Base-by-base conservation (phyloP, 148 eudicot species). In the Arbutus unedo region DNA sequence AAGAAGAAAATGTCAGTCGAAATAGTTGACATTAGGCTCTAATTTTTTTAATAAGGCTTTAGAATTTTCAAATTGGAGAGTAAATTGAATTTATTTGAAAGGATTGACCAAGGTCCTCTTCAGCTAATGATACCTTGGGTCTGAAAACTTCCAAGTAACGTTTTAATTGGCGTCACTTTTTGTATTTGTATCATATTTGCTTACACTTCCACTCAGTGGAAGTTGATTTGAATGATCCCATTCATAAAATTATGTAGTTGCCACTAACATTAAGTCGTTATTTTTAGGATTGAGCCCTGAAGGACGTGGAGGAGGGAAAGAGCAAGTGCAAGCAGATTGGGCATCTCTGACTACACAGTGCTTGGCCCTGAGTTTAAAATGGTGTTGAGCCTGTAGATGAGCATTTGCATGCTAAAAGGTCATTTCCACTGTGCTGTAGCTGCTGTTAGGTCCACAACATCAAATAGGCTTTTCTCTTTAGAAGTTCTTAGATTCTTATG, bases 401-500 rank as follows among this genome's bases (percentile, higher is more conserved):
- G 41, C 25, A 43, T 21, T 70, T 70, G 13, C 59, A 53, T 15
- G 47, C 10, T 51, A 41, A 49, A 53, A 21, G 14, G 14, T 13
- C 41, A 11, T 0, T 41, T 81, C 47, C 77, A 50, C 21, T 38
- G 8, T 18, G 3, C 62, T 51, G 60, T 66, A 15, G 16, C 4
- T 18, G 3, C 62, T 51, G 60, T 66, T 23, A 31, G 54, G 67
- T 50, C 44, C 15, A 10, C 4, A 19, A 44, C 48, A 50, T 80
- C 76, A 67, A 3, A 18, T 51, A 25, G 18, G 47, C 76, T 79
- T 79, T 49, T 71, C 83, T 81, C 60, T 44, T 16, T 49, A 51
- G 57, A 80, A 68, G 62, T 80, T 71, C 43, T 11, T 11, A 53
- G 77, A 70, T 81, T 81, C 76, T 81, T 75, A 71, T 71, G 83